Base-by-base conservation (phyloP, 2,329 filamentous ascomycete genomes). In the Raffaelea deltoideospora region DNA sequence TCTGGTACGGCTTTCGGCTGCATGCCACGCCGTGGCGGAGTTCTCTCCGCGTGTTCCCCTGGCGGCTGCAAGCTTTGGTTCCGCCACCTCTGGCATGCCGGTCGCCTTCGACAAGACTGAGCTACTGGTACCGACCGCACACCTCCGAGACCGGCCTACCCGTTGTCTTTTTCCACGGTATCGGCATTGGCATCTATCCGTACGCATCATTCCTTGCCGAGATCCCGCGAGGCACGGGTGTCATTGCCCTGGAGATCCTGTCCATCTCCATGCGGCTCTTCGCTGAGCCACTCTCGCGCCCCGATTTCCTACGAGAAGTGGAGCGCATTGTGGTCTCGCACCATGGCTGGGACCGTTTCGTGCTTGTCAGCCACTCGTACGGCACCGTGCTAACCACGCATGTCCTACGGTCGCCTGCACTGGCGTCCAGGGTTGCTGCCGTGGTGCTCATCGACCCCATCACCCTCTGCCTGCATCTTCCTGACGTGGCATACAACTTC, bases 401-500 rank as follows among this genome's bases (percentile, higher is more conserved):
- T 47, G 61, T 81, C 35, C 57, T 83, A 11, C 63, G 63, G 20
- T 60, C 64, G 19, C 52, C 61, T 1, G 46, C 43, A 2, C 51
- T 76, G 2, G 55, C 64, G 26, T 51, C 68, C 3, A 63, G 72
- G 13, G 61, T 79, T 14, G 61, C 49, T 7, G 59, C 60, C 1
- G 48, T 60, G 6, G 53, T 69, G 19, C 55, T 71, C 28, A 55
- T 69, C 36, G 67, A 83, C 48, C 79, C 79, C 0, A 73, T 83
- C 10, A 72, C 67, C 19, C 65, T 83, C 37, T 55, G 81, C 38
- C 61, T 84, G 24, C 78, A 84, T 50, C 62, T 79, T 26, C 78
- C 78, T 1, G 65, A 79, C 42, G 74, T 83, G 23, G 75, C 77
- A 10, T 82, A 74, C 60, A 84, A 83, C 54, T 83, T 84, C 50